Conservation (phyloP, 306 rosid species). For the Prinsepia uniflora region DNA sequence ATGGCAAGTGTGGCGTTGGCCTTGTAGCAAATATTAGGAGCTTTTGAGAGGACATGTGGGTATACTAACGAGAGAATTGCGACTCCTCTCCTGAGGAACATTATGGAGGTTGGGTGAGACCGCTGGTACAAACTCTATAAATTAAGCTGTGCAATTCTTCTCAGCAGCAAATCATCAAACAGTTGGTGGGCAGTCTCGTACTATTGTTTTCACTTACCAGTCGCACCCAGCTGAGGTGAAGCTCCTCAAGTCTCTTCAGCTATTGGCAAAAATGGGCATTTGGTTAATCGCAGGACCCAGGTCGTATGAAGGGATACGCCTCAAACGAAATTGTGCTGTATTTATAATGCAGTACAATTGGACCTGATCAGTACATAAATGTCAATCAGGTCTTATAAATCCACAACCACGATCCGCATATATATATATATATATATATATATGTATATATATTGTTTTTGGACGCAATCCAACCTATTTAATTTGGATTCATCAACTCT, state of each 20-base stretch:
- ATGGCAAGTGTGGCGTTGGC: slow-evolving; percentile 22
- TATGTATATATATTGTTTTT: no score
- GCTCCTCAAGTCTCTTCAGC: not conserved
- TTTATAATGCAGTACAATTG: no score
- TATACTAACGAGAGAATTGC: slow-evolving; percentile 20
- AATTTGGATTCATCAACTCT: no score
- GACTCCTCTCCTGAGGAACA: slow-evolving; percentile 39
- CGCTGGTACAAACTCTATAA: no score
- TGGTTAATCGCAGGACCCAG: not conserved
- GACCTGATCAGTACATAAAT: no score
- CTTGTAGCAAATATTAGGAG: slow-evolving; percentile 32
- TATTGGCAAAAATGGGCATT: not conserved
- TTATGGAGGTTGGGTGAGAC: not conserved
- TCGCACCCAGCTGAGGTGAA: not conserved
- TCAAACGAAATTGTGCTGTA: no score
- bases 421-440: no score
- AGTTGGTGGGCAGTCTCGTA: slow-evolving; percentile 11
- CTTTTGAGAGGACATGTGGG: slow-evolving; percentile 22
- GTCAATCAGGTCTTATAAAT: no score
- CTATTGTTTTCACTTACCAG: not conserved
- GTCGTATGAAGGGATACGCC: not conserved
- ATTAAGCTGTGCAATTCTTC: not conserved
- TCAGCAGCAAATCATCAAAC: slow-evolving; percentile 27
- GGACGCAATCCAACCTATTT: no score
- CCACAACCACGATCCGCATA: no score